Conservation (phyloP, 2,329 filamentous ascomycete species). For the Fusarium sublunatum region DNA sequence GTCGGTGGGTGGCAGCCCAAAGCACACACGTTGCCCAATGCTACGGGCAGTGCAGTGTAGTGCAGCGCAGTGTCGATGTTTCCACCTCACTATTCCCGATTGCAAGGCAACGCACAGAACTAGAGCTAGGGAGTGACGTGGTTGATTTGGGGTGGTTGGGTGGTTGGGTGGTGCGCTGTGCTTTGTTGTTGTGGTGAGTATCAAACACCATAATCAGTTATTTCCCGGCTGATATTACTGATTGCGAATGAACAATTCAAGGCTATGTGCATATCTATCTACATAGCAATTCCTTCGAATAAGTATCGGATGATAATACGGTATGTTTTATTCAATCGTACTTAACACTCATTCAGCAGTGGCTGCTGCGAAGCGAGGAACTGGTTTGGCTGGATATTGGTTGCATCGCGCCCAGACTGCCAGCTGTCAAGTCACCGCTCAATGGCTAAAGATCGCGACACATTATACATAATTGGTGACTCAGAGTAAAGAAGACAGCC, state of each 20-base stretch:
- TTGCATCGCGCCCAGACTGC: constrained; percentile 33
- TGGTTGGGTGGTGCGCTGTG: constrained; percentile 17
- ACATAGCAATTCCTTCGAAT: too few species aligned
- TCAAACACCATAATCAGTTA: constrained; percentile 4
- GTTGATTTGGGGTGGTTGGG: constrained; percentile 36
- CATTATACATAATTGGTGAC: constrained; percentile 28
- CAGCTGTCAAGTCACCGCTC: constrained; percentile 35
- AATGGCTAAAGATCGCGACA: constrained; percentile 8
- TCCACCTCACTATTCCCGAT: constrained; percentile 41
- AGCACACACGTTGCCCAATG: constrained; percentile 12
- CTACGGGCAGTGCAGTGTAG: background rate
- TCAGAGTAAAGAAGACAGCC: constrained; percentile 19
- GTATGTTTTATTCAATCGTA: too few species aligned
- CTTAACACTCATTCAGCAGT: background rate
- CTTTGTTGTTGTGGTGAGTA: background rate
- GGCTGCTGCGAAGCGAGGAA: constrained; percentile 25
- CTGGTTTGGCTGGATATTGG: constrained; percentile 22
- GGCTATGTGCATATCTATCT: too few species aligned
- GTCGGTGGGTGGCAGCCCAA: constrained; percentile 27
- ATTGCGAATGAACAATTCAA: background rate
- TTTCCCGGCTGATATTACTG: constrained; percentile 1
- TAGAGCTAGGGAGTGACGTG: constrained; percentile 39
- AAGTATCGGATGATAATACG: too few species aligned
- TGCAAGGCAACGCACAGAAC: constrained; percentile 24
- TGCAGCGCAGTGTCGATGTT: constrained; percentile 12